Base-by-base conservation (phyloP, 2,329 filamentous ascomycete species). In the Pyricularia grisea region DNA sequence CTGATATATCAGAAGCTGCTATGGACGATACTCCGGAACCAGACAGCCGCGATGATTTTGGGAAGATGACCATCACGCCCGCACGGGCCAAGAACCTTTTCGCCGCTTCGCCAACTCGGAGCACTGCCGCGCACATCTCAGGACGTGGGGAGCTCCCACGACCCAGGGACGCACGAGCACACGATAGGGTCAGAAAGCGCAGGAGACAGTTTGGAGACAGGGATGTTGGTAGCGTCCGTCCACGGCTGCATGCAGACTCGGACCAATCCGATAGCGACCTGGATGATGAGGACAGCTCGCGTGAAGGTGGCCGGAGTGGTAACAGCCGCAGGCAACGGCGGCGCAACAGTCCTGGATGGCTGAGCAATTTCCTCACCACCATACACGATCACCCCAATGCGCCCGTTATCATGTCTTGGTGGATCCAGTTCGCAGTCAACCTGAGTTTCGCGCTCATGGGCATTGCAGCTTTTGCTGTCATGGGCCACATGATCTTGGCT, bases 401-500 rank as follows among this genome's bases (percentile, higher is more conserved):
- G 23, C 87, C 87, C 0, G 83, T 86, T 30, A 84, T 88, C 70
- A 77, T 88, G 60, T 86, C 85, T 66, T 82, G 83, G 71, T 90
- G 87, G 84, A 78, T 89, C 42, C 83, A 86, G 69, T 79, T 89
- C 3, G 75, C 84, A 2, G 85, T 93, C 79, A 93, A 92, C 76
- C 76, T 88, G 65, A 84, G 87, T 70, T 81, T 91, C 20, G 67
- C 67, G 25, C 55, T 63, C 31, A 63, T 68, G 55, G 67, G 67
- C 4, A 82, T 89, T 5, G 77, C 78, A 4, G 77, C 84, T 14
- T 78, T 84, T 68, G 79, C 88, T 60, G 83, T 86, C 1, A 85
- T 92, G 73, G 87, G 92, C 72, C 81, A 84, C 17, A 90, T 91
- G 10, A 88, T 95, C 68, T 88, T 89, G 17, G 84, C 85, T 28